phyloP scores from a whole-genome alignment of 2,329 filamentous ascomycete species.

The Aotearoamyces nothofagi region DNA sequence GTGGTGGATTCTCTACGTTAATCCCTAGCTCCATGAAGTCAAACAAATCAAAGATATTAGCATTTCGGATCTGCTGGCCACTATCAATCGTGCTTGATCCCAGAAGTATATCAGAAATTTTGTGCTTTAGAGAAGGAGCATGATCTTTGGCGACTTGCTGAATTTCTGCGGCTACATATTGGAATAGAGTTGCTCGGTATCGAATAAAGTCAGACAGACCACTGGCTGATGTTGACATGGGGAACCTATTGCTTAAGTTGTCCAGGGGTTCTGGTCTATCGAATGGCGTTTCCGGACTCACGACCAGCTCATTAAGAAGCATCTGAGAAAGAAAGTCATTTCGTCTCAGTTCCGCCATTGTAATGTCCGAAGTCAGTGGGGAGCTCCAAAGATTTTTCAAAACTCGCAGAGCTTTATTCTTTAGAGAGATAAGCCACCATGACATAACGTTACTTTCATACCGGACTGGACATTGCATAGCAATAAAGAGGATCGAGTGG shows the following conservation, averaged over 20 bases:
- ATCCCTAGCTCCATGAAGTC: constrained; percentile 68
- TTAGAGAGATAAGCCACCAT: constrained; percentile 55
- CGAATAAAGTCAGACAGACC: constrained; percentile 50
- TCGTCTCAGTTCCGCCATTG: constrained; percentile 64
- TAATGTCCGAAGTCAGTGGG: constrained; percentile 57
- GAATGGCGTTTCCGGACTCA: constrained; percentile 57
- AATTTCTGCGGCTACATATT: constrained; percentile 77
- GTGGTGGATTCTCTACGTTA: constrained; percentile 27
- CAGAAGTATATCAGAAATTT: constrained; percentile 58
- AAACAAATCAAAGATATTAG: constrained; percentile 80
- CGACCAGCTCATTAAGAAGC: constrained; percentile 55
- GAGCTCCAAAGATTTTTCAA: constrained; percentile 75
- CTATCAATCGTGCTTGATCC: constrained; percentile 56
- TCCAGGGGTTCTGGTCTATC: constrained; percentile 44
- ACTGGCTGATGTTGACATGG: constrained; percentile 29
- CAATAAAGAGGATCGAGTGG: constrained; percentile 62
- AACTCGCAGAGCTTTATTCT: constrained; percentile 55
- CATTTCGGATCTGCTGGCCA: constrained; percentile 49
- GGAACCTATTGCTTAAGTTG: constrained; percentile 46
- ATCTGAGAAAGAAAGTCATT: constrained; percentile 70
- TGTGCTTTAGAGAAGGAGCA: constrained; percentile 53
- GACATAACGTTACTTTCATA: constrained; percentile 42
- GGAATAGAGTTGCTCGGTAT: constrained; percentile 61
- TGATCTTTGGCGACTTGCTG: constrained; percentile 58
- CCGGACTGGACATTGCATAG: constrained; percentile 51